Evolutionary conservation across 2,329 filamentous ascomycete species (phyloP).

Genomic region (Talaromyces sp.): DNA sequence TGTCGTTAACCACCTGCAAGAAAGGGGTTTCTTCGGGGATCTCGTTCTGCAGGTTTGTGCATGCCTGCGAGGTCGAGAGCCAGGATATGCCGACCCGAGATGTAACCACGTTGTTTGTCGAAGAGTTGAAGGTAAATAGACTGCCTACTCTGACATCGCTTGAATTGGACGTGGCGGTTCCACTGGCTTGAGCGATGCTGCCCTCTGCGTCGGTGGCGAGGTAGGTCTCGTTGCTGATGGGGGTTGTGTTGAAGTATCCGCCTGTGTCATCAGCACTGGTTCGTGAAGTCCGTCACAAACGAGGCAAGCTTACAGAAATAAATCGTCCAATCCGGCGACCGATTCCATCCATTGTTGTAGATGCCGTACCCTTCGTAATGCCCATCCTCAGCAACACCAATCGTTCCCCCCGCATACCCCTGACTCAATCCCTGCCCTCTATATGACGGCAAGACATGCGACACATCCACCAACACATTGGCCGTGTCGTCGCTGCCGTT

Average conservation of each 20-base stretch:
- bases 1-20: slow-evolving; percentile 48
- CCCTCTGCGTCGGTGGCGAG: slow-evolving; percentile 26
- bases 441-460: slow-evolving; percentile 60
- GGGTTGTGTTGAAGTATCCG: slow-evolving; percentile 52
- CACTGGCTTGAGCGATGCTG: slow-evolving; percentile 29
- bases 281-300: no score
- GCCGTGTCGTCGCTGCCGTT: slow-evolving; percentile 34
- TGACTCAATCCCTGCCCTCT: slow-evolving; percentile 58
- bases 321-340: slow-evolving; percentile 53
- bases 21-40: slow-evolving; percentile 65
- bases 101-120: slow-evolving; percentile 35
- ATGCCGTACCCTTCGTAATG: slow-evolving; percentile 63
- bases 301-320: slow-evolving; percentile 57
- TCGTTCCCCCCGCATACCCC: slow-evolving; percentile 55
- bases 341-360: slow-evolving; percentile 67
- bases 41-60: slow-evolving; percentile 63
- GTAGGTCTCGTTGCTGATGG: slow-evolving; percentile 31
- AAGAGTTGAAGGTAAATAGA: slow-evolving; percentile 53
- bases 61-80: slow-evolving; percentile 66
- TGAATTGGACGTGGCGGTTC: slow-evolving; percentile 39
- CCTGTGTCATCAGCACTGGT: slow-evolving; percentile 45
- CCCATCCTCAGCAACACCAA: slow-evolving; percentile 57
- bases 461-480: slow-evolving; percentile 62
- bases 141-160: slow-evolving; percentile 42
- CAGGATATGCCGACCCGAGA: slow-evolving; percentile 66